These are phyloP conservation scores for Lenwebbia sp. DNA, from an alignment of 345 rosid genomes.

Conservation along the genomic window DNA sequence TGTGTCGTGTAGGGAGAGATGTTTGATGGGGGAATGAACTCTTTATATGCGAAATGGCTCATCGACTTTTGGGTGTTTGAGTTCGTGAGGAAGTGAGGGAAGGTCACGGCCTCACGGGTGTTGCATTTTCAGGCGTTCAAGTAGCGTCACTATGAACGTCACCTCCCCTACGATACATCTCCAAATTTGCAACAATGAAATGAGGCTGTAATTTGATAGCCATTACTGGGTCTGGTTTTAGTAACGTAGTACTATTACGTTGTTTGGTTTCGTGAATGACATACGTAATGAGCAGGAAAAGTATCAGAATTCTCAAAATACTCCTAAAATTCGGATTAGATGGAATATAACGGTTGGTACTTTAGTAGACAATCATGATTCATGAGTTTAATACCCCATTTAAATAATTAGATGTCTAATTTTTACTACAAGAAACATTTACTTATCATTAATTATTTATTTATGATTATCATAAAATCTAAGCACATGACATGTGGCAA, in stretches of 20 bases:
- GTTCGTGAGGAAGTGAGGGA: not conserved
- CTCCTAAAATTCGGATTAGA: not conserved
- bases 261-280: not conserved
- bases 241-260: not conserved
- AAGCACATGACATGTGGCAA: not conserved
- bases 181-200: not conserved
- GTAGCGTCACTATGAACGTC: not conserved
- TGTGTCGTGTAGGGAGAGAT: not conserved
- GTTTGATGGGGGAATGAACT: not conserved
- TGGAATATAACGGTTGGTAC: not conserved
- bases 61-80: not conserved
- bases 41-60: not conserved
- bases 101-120: not conserved
- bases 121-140: not conserved
- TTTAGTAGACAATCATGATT: not conserved
- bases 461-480: not conserved
- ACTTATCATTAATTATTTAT: not conserved
- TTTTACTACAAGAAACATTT: not conserved
- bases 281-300: not conserved
- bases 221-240: not conserved
- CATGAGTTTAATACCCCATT: not conserved
- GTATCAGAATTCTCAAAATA: not conserved
- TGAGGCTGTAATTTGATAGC: not conserved
- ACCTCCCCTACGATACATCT: not conserved
- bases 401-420: no score